Percentiles rank a stretch among this genome's conserved stretches.
phyloP scores from a whole-genome alignment of 2,329 filamentous ascomycete species.

The Trichoderma sp. region DNA sequence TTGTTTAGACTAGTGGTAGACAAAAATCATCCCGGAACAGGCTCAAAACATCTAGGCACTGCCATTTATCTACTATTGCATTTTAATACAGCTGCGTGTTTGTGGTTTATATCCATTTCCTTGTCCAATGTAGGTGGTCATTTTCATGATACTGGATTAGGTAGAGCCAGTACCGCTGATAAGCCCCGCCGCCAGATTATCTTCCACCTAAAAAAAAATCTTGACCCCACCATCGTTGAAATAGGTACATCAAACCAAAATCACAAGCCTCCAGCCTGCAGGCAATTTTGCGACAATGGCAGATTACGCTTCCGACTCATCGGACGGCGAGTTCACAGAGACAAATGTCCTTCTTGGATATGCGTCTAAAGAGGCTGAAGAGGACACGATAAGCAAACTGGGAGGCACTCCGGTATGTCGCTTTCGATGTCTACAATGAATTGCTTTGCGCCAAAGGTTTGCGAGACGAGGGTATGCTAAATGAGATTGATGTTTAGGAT shows the following conservation, averaged over 20 bases:
- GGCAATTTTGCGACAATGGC: conserved; percentile 50
- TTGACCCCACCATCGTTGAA: conserved; percentile 38
- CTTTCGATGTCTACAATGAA: neutral
- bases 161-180: conserved; percentile 8
- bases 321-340: conserved; percentile 67
- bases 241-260: conserved; percentile 22
- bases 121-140: neutral
- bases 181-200: conserved; percentile 32
- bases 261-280: conserved; percentile 14
- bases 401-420: conserved; percentile 77
- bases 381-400: conserved; percentile 82
- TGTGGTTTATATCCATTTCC: neutral
- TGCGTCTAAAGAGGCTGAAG: conserved; percentile 72
- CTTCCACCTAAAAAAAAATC: conserved; percentile 35
- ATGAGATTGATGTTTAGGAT: conserved; percentile 51
- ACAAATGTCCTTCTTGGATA: conserved; percentile 91
- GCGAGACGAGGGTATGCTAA: neutral
- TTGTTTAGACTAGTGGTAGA: conserved; percentile 38
- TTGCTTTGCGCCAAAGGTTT: neutral
- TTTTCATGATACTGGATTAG: neutral
- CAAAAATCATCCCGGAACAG: conserved; percentile 32
- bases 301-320: conserved; percentile 84
- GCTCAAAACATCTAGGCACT: neutral
- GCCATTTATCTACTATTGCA: neutral
- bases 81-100: neutral